Evolutionary conservation across 768 basidiomycete species (phyloP), one percentile per base, ranked within the genome.

Genomic region (Lactarius tabidus): DNA sequence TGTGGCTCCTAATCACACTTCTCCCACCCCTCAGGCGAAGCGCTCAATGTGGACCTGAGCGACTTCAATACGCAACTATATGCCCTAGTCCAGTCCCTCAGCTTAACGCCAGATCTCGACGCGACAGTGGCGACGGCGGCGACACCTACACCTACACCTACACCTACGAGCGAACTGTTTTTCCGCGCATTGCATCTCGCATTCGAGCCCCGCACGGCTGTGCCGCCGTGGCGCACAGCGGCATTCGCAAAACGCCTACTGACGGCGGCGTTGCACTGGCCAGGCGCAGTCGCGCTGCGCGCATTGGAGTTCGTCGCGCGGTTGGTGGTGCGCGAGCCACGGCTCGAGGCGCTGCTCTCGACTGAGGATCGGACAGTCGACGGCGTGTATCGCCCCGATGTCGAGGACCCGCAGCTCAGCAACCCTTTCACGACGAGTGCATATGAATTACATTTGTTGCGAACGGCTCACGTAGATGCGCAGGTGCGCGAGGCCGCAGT

Each of bases 211-310:
- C 84, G 86, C 57, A 80, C 81, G 23, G 78, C 83, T 60, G 83
- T 84, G 31, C 84, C 92, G 29, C 78, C 88, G 67, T 83, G 87
- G 83, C 88, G 93, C 70, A 84, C 88, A 51, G 92, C 94, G 52
- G 93, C 96, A 2, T 98, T 98, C 76, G 83, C 90, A 60, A 98
- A 98, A 77, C 90, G 96, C n/a, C 81, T 98, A 55, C 80, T 96
- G 33, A 82, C 83, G 56, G 87, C 88, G 38, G 84, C 89, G 6
- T 79, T 98, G 45, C 87, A 90, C 72, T 95, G 95, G 87, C 84
- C 95, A 0, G 81, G 91, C 4, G 71, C 76, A 1, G 79, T 83
- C 14, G 85, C 87, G 23, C 77, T 88, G 53, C 86, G 88, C 35
- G 80, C 88, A 23, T 75, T 98, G 43, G 85, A 86, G 38, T 91